Evolutionary conservation across 768 basidiomycete genomes (phyloP), one percentile per base, ranked within the genome.

Genomic region (Coprinellus aureogranulatus): DNA sequence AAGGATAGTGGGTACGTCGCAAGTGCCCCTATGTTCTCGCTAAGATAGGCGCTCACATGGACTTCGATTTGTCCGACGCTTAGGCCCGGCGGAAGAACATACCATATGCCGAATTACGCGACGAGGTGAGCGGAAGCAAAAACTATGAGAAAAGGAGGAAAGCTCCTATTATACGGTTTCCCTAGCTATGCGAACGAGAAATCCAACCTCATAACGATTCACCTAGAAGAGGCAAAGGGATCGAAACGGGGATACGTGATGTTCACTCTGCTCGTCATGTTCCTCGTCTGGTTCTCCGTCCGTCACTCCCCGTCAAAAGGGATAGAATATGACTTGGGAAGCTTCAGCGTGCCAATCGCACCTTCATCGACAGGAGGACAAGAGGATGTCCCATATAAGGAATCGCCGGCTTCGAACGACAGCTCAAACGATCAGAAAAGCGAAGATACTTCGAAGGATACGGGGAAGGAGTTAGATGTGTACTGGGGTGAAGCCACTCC

Each of bases 81-180:
- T 51, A 67, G 74, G 58, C 64, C 68, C 25, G 74, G 74, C 16
- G 72, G 73, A 55, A 68, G 72, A 41, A 75, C 73, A 30, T 75
- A 75, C 60, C 74, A 75, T 62, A 68, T 75, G 49, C 73, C 74
- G 30, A 75, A 75, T 56, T 74, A 74, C 58, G 74, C 73, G 25
- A 75, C 74, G 57, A 75, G 73, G 74, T 72, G 39, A 44, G 68
- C 58, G 26, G 40, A 42, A 54, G 50, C 48, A 53, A 39, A 27
- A 40, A 31, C 27, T 18, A 12, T 30, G 8, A 18, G 34, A 25
- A 58, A 46, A 26, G 49, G 45, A 54, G 44, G 45, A 44, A 58
- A 41, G 46, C 57, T 56, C 59, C 52, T 55, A 45, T 55, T 50
- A 31, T 41, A 30, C 48, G 48, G 52, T 53, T 12, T 44, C 51